Base-by-base conservation (phyloP, 306 rosid species). In the Arachis stenosperma region DNA sequence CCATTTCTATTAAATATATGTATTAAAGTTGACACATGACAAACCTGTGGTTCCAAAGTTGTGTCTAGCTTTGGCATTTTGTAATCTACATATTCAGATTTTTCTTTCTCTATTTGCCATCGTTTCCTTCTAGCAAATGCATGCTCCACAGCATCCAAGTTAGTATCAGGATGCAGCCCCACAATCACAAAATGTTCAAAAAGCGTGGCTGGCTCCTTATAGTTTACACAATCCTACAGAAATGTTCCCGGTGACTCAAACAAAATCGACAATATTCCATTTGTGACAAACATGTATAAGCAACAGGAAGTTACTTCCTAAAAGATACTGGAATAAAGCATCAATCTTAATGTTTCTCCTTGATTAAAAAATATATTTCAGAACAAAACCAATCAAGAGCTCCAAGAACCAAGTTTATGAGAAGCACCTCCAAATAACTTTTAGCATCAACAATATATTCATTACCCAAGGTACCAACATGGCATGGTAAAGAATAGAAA, bases 121-220 rank as follows among this genome's bases (percentile, higher is more conserved):
- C 80, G 85, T 84, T 89, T 94, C 80, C 87, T 91, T 77, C 67
- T 85, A 63, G 85, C 89, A 85, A 89, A 93, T 67, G 91, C 83
- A 13, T 64, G 77, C 80, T 88, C 97, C 86, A 86, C 92, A 11
- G 4, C 61, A 59, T 85, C 90, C 81, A 93, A 89, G 71, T 89
- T 89, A 69, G 96, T 44, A 79, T 90, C 93, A 14, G 97, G 94
- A 82, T 81, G 96, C 84, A 93, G 92, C 87, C 98, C 98, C 81
- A 68, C 91, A 75, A 94, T 85, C 82, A 94, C 84, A 71, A 94
- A 88, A 84, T 89, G 96, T 84, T 94, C 98, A 82, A 89, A 94
- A 76, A 94, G 91, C 75, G 92, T 88, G 67, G 79, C 67, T 65
- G 98, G 96, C 77, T 94, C 97, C 81, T 80, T 82, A 79, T 82